Base-by-base conservation (phyloP, 2,329 filamentous ascomycete species). In the Pochonia chlamydosporia region DNA sequence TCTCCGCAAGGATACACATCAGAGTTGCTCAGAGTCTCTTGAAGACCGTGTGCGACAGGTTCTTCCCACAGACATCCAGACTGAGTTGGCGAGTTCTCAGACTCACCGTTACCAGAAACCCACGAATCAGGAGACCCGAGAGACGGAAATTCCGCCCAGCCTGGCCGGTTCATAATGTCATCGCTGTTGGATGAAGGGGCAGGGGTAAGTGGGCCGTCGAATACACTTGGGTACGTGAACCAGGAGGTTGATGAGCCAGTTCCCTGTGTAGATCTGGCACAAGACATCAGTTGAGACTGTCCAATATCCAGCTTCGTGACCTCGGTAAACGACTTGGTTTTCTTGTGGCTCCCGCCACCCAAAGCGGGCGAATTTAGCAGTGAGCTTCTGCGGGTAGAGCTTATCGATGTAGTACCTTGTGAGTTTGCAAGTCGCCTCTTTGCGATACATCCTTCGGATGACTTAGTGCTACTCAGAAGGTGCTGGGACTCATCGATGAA, bases 131-230 rank as follows among this genome's bases (percentile, higher is more conserved):
- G 48, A 44, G 45, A 53, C 21, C 39, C 37, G 11, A 36, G 24
- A 10, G 40, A 18, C 26, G 21, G 45, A 9, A 21, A 11, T 6
- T 36, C 31, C 5, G 30, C 9, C 45, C 41, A 43, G 26, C 31
- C 36, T 24, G 40, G 18, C 11, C 23, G 20, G 31, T 31, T 39
- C 21, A 31, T 11, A 10, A 36, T 11, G 40, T 50, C 43, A 21
- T 52, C 47, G 23, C 45, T 39, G 18, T 48, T 35, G 6, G 43
- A 49, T n/a, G 49, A 51, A 3, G 40, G 25, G 26, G 47, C 44
- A 28, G 47, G 47, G 8, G 44, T 45, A 40, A 40, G 44, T 25
- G 31, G 44, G 11, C 30, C 40, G 16, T 45, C 47, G 16, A 40
- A 20, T n/a, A 46, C 23, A 31, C 36, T 25, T 20, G 31, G 26